Evolutionary conservation across 192 early-diverging fungal species (phyloP).

Genomic region (Thamnidium elegans): DNA sequence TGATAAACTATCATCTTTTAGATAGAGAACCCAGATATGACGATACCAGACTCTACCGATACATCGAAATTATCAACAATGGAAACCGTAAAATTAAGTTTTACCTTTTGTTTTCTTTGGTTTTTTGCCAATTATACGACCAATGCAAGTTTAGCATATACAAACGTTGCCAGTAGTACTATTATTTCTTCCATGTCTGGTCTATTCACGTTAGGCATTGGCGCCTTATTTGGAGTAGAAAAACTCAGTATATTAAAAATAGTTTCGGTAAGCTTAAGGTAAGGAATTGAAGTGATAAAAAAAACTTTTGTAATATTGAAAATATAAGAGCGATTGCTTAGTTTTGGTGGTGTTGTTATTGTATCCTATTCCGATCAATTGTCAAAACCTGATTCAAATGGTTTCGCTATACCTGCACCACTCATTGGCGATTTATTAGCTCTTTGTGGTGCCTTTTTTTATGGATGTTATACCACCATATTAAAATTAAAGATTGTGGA

Average conservation of each 20-base stretch:
- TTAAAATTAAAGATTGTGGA: constrained; percentile 68
- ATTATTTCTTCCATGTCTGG: constrained; percentile 74
- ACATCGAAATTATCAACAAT: constrained; percentile 13
- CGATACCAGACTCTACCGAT: not conserved
- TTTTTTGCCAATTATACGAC: constrained; percentile 73
- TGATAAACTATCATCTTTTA: not conserved
- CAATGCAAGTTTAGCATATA: constrained; percentile 73
- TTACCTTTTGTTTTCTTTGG: constrained; percentile 75
- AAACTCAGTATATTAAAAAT: constrained; percentile 51
- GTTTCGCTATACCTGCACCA: constrained; percentile 7
- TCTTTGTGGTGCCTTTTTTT: constrained; percentile 69
- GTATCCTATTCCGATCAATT: constrained; percentile 51
- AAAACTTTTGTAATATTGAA: not conserved
- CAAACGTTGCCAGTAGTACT: constrained; percentile 70
- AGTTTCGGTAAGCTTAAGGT: constrained; percentile 55
- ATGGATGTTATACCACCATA: constrained; percentile 73
- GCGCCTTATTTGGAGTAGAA: constrained; percentile 60
- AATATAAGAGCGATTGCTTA: constrained; percentile 10
- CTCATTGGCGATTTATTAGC: constrained; percentile 69
- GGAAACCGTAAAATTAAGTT: constrained; percentile 58
- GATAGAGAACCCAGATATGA: not conserved
- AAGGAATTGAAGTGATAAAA: not conserved
- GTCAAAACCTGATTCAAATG: constrained; percentile 23
- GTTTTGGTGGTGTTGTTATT: constrained; percentile 63
- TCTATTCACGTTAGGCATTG: constrained; percentile 72